These are phyloP conservation scores for Marasmius tenuissimus DNA, from an alignment of 1,284 basidiomycete species.

Conservation along the genomic window DNA sequence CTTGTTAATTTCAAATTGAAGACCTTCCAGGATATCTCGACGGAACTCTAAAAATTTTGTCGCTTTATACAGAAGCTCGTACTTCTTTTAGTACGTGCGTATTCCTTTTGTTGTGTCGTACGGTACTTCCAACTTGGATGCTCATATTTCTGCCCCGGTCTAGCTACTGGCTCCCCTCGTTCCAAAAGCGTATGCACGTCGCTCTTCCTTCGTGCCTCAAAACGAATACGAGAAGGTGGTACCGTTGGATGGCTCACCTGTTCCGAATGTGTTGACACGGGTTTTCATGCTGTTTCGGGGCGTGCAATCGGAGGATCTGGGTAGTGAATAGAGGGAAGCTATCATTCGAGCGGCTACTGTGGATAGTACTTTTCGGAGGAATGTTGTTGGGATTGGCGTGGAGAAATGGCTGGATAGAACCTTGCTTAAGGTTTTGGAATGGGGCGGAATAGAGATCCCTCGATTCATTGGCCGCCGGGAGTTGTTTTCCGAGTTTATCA, in stretches of 20 bases:
- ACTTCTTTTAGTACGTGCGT: constrained; percentile 20
- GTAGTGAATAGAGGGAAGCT: not conserved
- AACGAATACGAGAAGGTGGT: constrained; percentile 37
- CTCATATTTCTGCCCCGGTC: not conserved
- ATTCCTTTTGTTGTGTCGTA: not conserved
- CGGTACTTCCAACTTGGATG: not conserved
- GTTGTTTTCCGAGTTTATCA: no score
- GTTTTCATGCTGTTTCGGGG: constrained; percentile 48
- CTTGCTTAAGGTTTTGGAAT: constrained; percentile 31
- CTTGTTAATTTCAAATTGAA: not conserved
- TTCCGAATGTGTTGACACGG: constrained; percentile 41
- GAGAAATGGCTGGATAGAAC: constrained; percentile 13
- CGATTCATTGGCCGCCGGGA: no score
- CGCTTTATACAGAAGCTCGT: constrained; percentile 13
- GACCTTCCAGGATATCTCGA: constrained; percentile 12
- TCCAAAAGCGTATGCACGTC: constrained; percentile 37
- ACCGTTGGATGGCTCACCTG: constrained; percentile 32
- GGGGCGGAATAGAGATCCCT: constrained; percentile 32
- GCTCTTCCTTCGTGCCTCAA: constrained; percentile 46
- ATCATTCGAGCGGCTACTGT: not conserved
- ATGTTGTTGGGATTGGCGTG: constrained; percentile 24
- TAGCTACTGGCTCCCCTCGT: constrained; percentile 41
- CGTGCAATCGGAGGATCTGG: constrained; percentile 15
- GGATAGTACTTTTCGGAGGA: constrained; percentile 18
- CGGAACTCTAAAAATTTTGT: constrained; percentile 3